Conservation (phyloP, 257 asterid species). For the Solanum pennellii region DNA sequence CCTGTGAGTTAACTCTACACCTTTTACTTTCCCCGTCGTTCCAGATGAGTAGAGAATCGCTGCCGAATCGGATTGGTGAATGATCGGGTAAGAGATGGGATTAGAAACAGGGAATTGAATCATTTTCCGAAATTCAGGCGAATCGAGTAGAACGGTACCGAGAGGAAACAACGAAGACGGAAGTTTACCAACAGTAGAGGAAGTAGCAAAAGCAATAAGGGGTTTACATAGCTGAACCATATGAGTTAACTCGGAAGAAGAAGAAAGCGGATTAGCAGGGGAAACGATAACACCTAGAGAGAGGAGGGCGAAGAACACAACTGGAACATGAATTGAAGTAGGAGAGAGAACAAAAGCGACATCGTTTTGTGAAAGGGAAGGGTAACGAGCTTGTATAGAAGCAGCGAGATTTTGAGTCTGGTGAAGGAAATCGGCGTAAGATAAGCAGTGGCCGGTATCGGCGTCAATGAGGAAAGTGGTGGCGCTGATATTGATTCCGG, state of each 20-base stretch:
- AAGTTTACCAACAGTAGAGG: constrained; percentile 22
- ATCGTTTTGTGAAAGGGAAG: constrained; percentile 43
- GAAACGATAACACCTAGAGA: constrained; percentile 60
- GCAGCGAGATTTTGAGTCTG: constrained; percentile 45
- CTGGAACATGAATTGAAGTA: constrained; percentile 54
- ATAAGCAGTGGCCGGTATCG: constrained; percentile 29
- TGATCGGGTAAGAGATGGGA: not conserved
- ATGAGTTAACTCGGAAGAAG: constrained; percentile 54
- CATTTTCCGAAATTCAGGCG: constrained; percentile 43
- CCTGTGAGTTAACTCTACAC: constrained; percentile 71
- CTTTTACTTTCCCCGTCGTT: constrained; percentile 74
- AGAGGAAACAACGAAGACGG: constrained; percentile 21
- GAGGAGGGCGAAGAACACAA: constrained; percentile 70
- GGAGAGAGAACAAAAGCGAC: constrained; percentile 75
- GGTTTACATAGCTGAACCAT: constrained; percentile 49
- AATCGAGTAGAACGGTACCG: constrained; percentile 32
- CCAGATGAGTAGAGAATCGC: constrained; percentile 88
- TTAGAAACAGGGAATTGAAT: not conserved
- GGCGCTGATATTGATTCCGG: constrained; percentile 35
- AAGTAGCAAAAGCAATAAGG: constrained; percentile 41
- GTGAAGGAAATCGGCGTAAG: constrained; percentile 42
- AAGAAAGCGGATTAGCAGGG: constrained; percentile 66
- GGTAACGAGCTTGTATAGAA: constrained; percentile 26
- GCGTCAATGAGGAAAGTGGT: constrained; percentile 65
- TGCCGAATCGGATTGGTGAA: constrained; percentile 50